Evolutionary conservation across 2,329 filamentous ascomycete genomes (phyloP), one percentile per base, ranked within the genome.

Genomic region (Pseudocercospora ulei): DNA sequence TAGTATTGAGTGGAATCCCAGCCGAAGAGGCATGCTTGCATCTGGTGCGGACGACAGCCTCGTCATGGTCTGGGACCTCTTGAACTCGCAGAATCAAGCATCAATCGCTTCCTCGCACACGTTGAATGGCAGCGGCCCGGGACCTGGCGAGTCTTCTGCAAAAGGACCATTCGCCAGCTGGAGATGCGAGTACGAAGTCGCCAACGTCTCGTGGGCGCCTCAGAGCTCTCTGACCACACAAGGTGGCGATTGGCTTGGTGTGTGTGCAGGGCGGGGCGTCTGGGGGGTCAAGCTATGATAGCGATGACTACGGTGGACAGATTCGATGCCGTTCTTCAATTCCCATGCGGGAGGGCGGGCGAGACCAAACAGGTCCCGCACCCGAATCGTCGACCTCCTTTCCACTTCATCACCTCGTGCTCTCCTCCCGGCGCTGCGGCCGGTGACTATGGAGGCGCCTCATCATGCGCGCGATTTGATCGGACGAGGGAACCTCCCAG

Each of bases 1-100:
- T 64, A 90, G 82, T 55, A 82, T 96, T 43, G 90, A 98, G 65
- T 98, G 90, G 90, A 93, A 85, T 5, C 88, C 86, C 0, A 75
- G 77, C 39, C 75, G 87, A 43, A 74, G 90, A 53, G 90, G 90
- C 14, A 82, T 87, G 49, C 74, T 98, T 11, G 88, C 88, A 9
- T 93, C 85, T 0, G 90, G 90, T 20, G 90, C 73, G 4, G 90
- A 98, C 55, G 90, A 98, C 62, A 88, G 78, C 48, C 75, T 90
- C 50, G 88, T 96, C 1, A 70, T 96, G 19, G 71, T 95, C 9
- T 98, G 90, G 90, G 90, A 98, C 62, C 69, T 98, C 6, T 71
- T 95, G 48, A 88, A 82, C 54, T 65, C 62, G 48, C 70, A 61
- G 54, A 63, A 71, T 46, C 59, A 64, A 24, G 55, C 56, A 28